phyloP scores from a whole-genome alignment of 1,284 basidiomycete genomes.

The Ustilago esculenta region DNA sequence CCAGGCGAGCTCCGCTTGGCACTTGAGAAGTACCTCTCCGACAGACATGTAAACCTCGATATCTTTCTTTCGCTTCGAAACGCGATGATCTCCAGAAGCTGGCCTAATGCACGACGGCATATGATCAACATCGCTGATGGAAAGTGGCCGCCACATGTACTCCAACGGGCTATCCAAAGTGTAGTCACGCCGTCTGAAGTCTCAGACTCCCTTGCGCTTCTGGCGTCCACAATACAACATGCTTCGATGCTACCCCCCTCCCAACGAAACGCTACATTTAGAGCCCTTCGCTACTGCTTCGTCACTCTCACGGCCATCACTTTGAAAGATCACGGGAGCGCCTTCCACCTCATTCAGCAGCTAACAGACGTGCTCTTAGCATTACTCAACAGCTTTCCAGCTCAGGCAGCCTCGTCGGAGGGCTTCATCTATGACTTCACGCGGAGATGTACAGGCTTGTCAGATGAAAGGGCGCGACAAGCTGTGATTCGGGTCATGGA shows the following conservation, averaged over 20 bases:
- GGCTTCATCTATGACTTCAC: conserved; percentile 8
- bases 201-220: conserved; percentile 31
- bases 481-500: conserved; percentile 16
- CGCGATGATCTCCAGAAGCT: conserved; percentile 27
- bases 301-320: conserved; percentile 2
- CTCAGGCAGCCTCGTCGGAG: neutral
- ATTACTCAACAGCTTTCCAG: conserved; percentile 7
- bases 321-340: neutral
- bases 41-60: neutral
- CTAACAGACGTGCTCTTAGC: conserved; percentile 14
- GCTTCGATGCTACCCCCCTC: neutral
- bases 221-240: neutral
- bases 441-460: conserved; percentile 2
- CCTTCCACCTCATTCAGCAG: conserved; percentile 19
- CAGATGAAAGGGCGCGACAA: conserved; percentile 23
- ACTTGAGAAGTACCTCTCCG: conserved; percentile 1
- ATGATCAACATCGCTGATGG: conserved; percentile 24
- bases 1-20: neutral
- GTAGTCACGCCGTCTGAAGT: conserved; percentile 27
- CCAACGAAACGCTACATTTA: neutral
- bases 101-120: conserved; percentile 21
- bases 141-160: conserved; percentile 24
- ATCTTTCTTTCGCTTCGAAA: conserved; percentile 25
- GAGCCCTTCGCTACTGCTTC: conserved; percentile 10
- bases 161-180: conserved; percentile 5